These are phyloP conservation scores for Sarocladium strictum DNA, from an alignment of 2,329 filamentous ascomycete species.

Conservation along the genomic window DNA sequence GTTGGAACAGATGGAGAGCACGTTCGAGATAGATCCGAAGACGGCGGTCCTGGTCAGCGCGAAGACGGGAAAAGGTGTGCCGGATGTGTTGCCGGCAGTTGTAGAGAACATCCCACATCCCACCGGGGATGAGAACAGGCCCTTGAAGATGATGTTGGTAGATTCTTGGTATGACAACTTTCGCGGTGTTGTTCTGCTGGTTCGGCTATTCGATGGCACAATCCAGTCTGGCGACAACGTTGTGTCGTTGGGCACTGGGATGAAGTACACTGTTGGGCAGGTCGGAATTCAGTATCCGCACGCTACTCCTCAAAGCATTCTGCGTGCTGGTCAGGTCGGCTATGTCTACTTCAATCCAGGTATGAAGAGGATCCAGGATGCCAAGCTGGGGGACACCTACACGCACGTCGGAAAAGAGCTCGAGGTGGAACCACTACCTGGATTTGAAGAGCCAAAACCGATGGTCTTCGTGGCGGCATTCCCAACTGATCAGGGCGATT, in stretches of 20 bases:
- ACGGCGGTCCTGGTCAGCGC: slow-evolving; percentile 72
- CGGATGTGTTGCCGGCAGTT: slow-evolving; percentile 74
- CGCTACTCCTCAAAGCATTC: slow-evolving; percentile 70
- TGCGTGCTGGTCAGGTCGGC: slow-evolving; percentile 90
- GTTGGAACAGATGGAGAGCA: slow-evolving; percentile 75
- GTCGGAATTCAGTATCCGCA: slow-evolving; percentile 95
- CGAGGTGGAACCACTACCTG: slow-evolving; percentile 72
- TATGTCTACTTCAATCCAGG: slow-evolving; percentile 97
- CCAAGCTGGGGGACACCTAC: slow-evolving; percentile 93
- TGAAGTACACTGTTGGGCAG: slow-evolving; percentile 90
- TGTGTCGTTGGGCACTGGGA: slow-evolving; percentile 80
- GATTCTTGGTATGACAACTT: slow-evolving; percentile 99
- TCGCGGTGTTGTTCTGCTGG: slow-evolving; percentile 84
- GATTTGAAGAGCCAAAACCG: slow-evolving; percentile 94
- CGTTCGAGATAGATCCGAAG: slow-evolving; percentile 80
- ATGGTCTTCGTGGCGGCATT: slow-evolving; percentile 99
- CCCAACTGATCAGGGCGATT: slow-evolving; percentile 84
- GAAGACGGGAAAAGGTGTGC: slow-evolving; percentile 88
- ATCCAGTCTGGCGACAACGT: slow-evolving; percentile 78
- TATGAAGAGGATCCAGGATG: slow-evolving; percentile 95
- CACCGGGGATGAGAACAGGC: slow-evolving; percentile 63
- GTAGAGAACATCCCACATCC: slow-evolving; percentile 81
- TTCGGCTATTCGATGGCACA: slow-evolving; percentile 84
- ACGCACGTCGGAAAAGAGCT: slow-evolving; percentile 75
- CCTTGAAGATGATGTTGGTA: slow-evolving; percentile 79